Base-by-base conservation (phyloP, 495 filamentous ascomycete genomes). In the Staphylotrichum longicolle region DNA sequence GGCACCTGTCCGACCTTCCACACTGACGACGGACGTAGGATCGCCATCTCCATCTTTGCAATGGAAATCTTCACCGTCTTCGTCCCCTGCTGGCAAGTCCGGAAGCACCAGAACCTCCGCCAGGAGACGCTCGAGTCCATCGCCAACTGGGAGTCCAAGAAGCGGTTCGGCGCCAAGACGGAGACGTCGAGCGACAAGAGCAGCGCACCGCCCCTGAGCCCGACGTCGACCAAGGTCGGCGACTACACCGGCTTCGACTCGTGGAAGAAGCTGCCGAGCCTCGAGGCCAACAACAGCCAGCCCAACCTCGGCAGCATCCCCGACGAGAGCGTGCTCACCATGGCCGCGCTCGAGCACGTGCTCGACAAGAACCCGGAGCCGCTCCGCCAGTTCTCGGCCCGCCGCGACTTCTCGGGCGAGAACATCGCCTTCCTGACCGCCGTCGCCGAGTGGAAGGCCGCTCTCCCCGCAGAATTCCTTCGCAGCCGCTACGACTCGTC, bases 351-450 rank as follows among this genome's bases (percentile, higher is more conserved):
- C 4, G 85, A 87, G 55, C 75, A 83, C 61, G 80, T 81, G 53
- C 77, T 89, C 0, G 67, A 74, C 37, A 77, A 75, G 58, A 83
- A 85, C 70, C 78, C 83, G 3, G 72, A 75, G 5, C 78, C 80
- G 3, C 77, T 89, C 0, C 82, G 82, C 41, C 65, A 80, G 40
- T 89, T 86, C 71, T 83, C 85, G 5, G 83, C 86, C 7, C 76
- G 79, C 7, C 75, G 79, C 58, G 86, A 88, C 58, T 86, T 88
- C 68, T 86, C 85, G 15, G 85, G 83, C 37, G 86, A 88, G 69
- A 89, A 88, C 72, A 83, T 89, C 52, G 79, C 83, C 61, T 89
- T 89, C 76, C 78, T 88, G 2, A 84, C 77, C 34, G 71, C 76
- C 58, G 77, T 87, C 30, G 69, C 80, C 14, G 76, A 82, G 37